phyloP scores from a whole-genome alignment of 345 rosid genomes.

The Balakata baccata region DNA sequence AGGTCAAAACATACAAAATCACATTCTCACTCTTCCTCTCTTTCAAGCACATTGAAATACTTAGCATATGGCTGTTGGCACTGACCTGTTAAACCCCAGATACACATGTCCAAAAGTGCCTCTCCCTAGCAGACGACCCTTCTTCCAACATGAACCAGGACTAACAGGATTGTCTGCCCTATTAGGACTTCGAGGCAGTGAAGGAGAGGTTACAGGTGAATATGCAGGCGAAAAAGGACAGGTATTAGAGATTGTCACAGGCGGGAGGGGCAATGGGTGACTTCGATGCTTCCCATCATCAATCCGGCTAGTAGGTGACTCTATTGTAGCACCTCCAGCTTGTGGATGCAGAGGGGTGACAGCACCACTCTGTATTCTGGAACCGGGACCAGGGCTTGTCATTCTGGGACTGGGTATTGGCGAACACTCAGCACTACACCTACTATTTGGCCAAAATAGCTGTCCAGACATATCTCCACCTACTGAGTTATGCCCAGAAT shows the following conservation, averaged over 20 bases:
- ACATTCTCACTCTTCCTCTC: neutral
- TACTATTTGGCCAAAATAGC: slow-evolving; percentile 86
- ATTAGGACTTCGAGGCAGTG: slow-evolving; percentile 92
- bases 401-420: slow-evolving; percentile 93
- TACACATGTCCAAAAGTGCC: slow-evolving; percentile 83
- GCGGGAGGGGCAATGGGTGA: slow-evolving; percentile 92
- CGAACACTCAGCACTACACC: slow-evolving; percentile 96
- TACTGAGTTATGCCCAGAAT: slow-evolving; percentile 90
- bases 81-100: slow-evolving; percentile 69
- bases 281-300: slow-evolving; percentile 86
- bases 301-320: slow-evolving; percentile 62
- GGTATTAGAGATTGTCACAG: slow-evolving; percentile 56
- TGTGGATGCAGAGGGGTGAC: slow-evolving; percentile 97
- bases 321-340: slow-evolving; percentile 64
- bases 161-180: slow-evolving; percentile 72
- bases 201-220: slow-evolving; percentile 91
- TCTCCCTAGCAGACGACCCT: slow-evolving; percentile 70
- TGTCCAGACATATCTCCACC: slow-evolving; percentile 91
- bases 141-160: slow-evolving; percentile 66
- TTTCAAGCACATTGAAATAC: neutral
- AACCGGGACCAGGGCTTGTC: slow-evolving; percentile 97
- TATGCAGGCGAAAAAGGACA: slow-evolving; percentile 82
- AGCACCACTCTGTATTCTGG: slow-evolving; percentile 96
- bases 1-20: neutral
- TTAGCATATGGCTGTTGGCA: neutral